phyloP scores from a whole-genome alignment of 2,329 filamentous ascomycete species.

The Apiospora rasikravindrae region DNA sequence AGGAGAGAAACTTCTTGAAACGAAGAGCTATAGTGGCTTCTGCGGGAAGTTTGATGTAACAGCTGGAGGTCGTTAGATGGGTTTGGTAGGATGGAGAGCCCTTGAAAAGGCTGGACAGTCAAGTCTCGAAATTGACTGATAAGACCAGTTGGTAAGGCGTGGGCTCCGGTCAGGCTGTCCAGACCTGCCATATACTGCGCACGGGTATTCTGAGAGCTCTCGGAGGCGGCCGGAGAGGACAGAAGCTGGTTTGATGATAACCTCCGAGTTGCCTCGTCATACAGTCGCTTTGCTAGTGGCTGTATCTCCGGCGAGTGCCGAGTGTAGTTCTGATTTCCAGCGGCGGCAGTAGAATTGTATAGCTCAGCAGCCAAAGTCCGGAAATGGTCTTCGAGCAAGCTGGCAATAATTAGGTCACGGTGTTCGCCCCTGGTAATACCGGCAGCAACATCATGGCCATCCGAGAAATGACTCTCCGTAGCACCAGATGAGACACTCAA shows the following conservation, averaged over 20 bases:
- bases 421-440: conserved; percentile 33
- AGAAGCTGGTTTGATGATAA: conserved; percentile 34
- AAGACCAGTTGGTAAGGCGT: conserved; percentile 20
- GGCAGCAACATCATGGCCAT: conserved; percentile 21
- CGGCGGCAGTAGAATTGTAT: conserved; percentile 30
- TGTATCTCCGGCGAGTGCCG: conserved; percentile 37
- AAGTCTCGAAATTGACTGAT: conserved; percentile 33
- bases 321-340: conserved; percentile 30
- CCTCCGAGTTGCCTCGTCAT: conserved; percentile 31
- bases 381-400: conserved; percentile 39
- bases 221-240: conserved; percentile 28
- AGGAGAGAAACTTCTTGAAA: conserved; percentile 37
- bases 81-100: conserved; percentile 30
- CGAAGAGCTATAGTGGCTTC: conserved; percentile 36
- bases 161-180: conserved; percentile 32
- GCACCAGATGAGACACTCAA: conserved; percentile 10
- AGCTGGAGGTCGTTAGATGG: conserved; percentile 33
- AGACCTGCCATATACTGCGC: conserved; percentile 37
- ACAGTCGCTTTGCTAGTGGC: conserved; percentile 32
- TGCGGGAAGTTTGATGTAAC: conserved; percentile 22
- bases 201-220: conserved; percentile 28
- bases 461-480: not conserved
- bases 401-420: conserved; percentile 40
- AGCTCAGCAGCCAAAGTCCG: conserved; percentile 36
- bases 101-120: conserved; percentile 28